Evolutionary conservation across 1,284 basidiomycete genomes (phyloP).

Genomic region (Coniferiporia weirii): DNA sequence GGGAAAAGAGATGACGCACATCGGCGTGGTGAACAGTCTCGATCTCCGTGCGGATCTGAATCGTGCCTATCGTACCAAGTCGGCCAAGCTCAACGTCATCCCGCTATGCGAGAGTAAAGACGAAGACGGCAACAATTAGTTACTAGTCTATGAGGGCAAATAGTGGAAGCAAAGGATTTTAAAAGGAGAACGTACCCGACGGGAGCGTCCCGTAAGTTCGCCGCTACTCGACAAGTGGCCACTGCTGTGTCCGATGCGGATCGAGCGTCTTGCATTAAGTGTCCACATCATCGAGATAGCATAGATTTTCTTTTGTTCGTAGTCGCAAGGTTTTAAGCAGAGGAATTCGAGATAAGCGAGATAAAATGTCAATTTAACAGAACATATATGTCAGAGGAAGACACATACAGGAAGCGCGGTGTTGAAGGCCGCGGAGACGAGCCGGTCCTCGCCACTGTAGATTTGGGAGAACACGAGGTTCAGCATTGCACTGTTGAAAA

Average conservation of each 20-base stretch:
- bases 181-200: neutral
- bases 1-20: neutral
- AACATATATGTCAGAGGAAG: neutral
- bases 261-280: constrained; percentile 18
- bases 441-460: constrained; percentile 22
- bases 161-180: neutral
- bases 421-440: constrained; percentile 28
- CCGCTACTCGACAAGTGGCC: constrained; percentile 3
- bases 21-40: constrained; percentile 10
- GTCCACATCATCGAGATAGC: constrained; percentile 24
- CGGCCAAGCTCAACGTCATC: constrained; percentile 9
- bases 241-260: constrained; percentile 7
- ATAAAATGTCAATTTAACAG: neutral
- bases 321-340: neutral
- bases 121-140: neutral
- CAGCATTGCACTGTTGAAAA: constrained; percentile 26
- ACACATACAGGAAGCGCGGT: constrained; percentile 23
- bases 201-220: neutral
- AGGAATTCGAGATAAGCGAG: neutral
- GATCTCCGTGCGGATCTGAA: constrained; percentile 12
- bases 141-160: neutral
- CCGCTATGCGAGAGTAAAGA: neutral
- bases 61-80: neutral
- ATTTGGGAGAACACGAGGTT: constrained; percentile 33
- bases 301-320: constrained; percentile 26